Conservation (phyloP, 805 yeast genomes). For the Yarrowia sp. region DNA sequence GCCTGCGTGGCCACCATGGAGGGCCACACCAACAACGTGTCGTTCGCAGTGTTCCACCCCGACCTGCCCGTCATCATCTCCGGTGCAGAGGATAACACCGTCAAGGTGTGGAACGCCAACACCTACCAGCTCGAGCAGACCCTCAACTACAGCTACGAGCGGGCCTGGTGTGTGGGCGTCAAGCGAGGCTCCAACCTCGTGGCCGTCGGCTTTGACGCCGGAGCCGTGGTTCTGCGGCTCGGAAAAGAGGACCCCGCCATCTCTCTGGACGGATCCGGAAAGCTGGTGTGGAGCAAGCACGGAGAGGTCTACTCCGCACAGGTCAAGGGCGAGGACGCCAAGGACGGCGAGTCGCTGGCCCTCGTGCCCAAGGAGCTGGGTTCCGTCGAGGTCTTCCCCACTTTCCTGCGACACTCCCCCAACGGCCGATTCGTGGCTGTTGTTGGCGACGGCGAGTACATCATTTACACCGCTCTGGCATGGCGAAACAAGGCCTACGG, state of each 20-base stretch:
- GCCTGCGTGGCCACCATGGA: slow-evolving; percentile 89
- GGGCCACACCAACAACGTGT: slow-evolving; percentile 91
- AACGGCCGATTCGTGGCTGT: slow-evolving; percentile 97
- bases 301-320: slow-evolving; percentile 83
- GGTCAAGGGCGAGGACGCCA: slow-evolving; percentile 66
- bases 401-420: slow-evolving; percentile 83
- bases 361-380: slow-evolving; percentile 88
- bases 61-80: slow-evolving; percentile 90
- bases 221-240: slow-evolving; percentile 78
- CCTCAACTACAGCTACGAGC: slow-evolving; percentile 83
- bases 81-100: slow-evolving; percentile 94
- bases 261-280: slow-evolving; percentile 91
- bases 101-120: slow-evolving; percentile 91
- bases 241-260: slow-evolving; percentile 94
- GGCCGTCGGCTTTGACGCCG: slow-evolving; percentile 94
- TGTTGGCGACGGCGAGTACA: slow-evolving; percentile 96
- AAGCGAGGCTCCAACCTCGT: slow-evolving; percentile 71
- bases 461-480: slow-evolving; percentile 92
- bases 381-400: slow-evolving; percentile 89
- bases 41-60: slow-evolving; percentile 98
- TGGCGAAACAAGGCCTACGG: slow-evolving; percentile 98
- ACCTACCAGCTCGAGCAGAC: slow-evolving; percentile 93
- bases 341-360: slow-evolving; percentile 77
- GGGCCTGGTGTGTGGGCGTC: slow-evolving; percentile 92
- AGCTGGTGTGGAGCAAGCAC: slow-evolving; percentile 85